Base-by-base conservation (phyloP, 73 alveolate species). In the Uronychia setigera region DNA sequence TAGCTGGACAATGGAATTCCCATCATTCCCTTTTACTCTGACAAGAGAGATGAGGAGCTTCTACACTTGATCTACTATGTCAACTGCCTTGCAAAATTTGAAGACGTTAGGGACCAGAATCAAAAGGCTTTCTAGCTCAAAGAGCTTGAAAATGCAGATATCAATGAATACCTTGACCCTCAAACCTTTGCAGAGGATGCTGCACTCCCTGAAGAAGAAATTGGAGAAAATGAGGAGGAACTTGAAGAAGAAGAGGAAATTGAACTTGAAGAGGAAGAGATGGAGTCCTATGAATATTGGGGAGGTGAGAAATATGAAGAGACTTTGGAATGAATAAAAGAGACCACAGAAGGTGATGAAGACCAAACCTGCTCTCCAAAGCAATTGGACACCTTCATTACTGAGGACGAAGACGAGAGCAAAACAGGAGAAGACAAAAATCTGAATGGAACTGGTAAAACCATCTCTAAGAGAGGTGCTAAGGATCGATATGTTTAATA, bases 1-100 rank as follows among this genome's bases (percentile, higher is more conserved):
- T 92, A 92, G 67, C 32, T 92, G 27, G 93, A 94, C 57, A 94
- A 94, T 78, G 98, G 98, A 0, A 92, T 94, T 11, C 98, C 98
- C 1, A 94, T 94, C 11, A 60, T 94, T 29, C 96, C 98, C 0
- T 94, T 80, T 79, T 92, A 88, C 81, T 84, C 74, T 14, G 94
- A 90, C 76, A 92, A 94, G 79, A 35, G 74, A 67, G 98, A 94
- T 67, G 93, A 91, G 82, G 96, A 91, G 74, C 87, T 91, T 0
- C 78, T 85, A 35, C 92, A 86, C 60, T 83, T 91, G 33, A 30
- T 74, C 31, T 85, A 59, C 78, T 90, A 90, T 60, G 46, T 90
- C 79, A 79, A 85, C 79, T 85, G 86, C 58, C 85, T 89, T 35
- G 92, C 96, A n/a, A 30, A 78, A 57, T 87, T 86, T 67, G 78